These are phyloP conservation scores for Cairneyella variabilis DNA, from an alignment of 495 filamentous ascomycete species.

Conservation along the genomic window DNA sequence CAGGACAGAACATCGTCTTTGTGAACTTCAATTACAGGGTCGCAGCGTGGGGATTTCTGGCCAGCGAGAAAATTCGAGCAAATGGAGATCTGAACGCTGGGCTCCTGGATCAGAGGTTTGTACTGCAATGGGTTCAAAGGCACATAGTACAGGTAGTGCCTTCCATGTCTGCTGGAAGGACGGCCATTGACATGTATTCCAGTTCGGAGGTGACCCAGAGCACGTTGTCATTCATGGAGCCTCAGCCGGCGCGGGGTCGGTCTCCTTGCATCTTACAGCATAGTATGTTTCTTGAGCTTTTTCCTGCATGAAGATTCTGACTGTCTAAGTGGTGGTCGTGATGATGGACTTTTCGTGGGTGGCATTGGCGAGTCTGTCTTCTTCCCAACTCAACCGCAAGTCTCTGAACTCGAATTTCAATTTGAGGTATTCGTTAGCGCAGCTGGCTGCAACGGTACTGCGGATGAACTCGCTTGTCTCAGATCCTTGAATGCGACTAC, in stretches of 20 bases:
- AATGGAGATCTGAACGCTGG: slow-evolving; percentile 66
- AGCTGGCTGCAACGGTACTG: slow-evolving; percentile 44
- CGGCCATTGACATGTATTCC: slow-evolving; percentile 22
- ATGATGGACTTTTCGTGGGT: slow-evolving; percentile 18
- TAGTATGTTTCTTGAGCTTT: slow-evolving; percentile 52
- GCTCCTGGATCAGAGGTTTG: slow-evolving; percentile 63
- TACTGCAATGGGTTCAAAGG: slow-evolving; percentile 65
- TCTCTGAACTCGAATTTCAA: slow-evolving; percentile 56
- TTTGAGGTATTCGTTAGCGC: slow-evolving; percentile 55
- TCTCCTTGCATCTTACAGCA: slow-evolving; percentile 58
- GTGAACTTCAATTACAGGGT: slow-evolving; percentile 78
- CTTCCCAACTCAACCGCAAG: slow-evolving; percentile 54
- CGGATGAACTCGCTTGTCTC: slow-evolving; percentile 8
- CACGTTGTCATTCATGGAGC: slow-evolving; percentile 68
- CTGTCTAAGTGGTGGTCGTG: slow-evolving; percentile 7
- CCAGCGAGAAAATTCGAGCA: slow-evolving; percentile 50
- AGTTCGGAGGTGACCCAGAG: slow-evolving; percentile 53
- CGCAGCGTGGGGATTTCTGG: slow-evolving; percentile 70
- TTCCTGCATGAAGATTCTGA: slow-evolving; percentile 55
- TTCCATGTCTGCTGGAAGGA: slow-evolving; percentile 22
- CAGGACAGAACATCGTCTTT: slow-evolving; percentile 57
- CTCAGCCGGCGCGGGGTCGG: slow-evolving; percentile 59
- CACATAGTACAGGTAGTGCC: slow-evolving; percentile 51
- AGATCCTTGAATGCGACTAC: slow-evolving; percentile 2
- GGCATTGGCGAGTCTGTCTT: slow-evolving; percentile 52